Percentiles rank a stretch among this genome's conserved stretches.
These are phyloP conservation scores for Chondrostereum purpureum DNA, from an alignment of 1,284 basidiomycete species.

Conservation along the genomic window DNA sequence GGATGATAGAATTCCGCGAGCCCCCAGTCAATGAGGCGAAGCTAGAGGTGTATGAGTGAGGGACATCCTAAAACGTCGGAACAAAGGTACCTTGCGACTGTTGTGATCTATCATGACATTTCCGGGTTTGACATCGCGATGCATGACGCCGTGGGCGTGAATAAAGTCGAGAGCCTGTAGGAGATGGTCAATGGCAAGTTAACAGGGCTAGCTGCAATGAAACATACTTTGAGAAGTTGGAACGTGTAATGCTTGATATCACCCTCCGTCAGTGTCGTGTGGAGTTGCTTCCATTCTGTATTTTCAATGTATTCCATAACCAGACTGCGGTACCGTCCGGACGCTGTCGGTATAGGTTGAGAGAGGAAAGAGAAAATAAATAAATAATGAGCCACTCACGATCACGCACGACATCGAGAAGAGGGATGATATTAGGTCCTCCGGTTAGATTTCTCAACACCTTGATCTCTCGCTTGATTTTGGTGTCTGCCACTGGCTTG, in stretches of 20 bases:
- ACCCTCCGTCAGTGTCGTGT: constrained; percentile 67
- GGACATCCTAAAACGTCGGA: neutral
- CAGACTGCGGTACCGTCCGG: constrained; percentile 76
- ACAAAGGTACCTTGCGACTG: constrained; percentile 54
- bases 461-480: constrained; percentile 92
- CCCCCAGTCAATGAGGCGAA: constrained; percentile 89
- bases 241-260: constrained; percentile 84
- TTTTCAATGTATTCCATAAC: constrained; percentile 84
- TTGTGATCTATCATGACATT: constrained; percentile 91
- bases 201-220: neutral
- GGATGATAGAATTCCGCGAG: constrained; percentile 91
- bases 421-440: constrained; percentile 77
- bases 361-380: neutral
- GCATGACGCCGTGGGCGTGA: constrained; percentile 87
- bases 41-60: constrained; percentile 28
- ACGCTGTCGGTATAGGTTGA: constrained; percentile 18
- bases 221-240: constrained; percentile 72
- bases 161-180: constrained; percentile 78
- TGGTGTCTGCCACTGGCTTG: constrained; percentile 88
- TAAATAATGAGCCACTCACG: constrained; percentile 17
- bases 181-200: neutral
- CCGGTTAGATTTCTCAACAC: constrained; percentile 83
- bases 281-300: constrained; percentile 80
- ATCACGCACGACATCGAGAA: constrained; percentile 84
- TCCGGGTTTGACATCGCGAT: constrained; percentile 86